Evolutionary conservation across 2,329 filamentous ascomycete species (phyloP), one percentile per base, ranked within the genome.

Genomic region (Colletotrichum sp.): DNA sequence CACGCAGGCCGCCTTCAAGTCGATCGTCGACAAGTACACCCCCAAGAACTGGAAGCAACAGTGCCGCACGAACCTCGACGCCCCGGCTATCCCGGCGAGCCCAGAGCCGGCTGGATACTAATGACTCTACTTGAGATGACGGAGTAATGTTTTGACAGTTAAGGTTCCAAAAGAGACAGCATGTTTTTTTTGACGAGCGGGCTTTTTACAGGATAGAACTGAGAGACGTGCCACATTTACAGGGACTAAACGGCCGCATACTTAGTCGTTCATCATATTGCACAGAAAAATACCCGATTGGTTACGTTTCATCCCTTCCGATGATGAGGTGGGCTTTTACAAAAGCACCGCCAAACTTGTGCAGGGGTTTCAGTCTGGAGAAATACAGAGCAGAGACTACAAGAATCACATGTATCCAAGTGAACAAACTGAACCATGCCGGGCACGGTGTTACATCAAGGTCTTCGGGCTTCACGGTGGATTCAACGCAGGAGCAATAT

Each of bases 1-100:
- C 8, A 60, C 32, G 69, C 76, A 95, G 93, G 92, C 94, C 72
- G 95, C 96, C 0, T 99, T 99, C 89, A 98, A 98, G 85, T 88
- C 91, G 68, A 95, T 98, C 71, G 95, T 97, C 4, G 96, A 98
- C 85, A 95, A 95, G 81, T 98, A 94, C 82, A 97, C 95, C 2
- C 97, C 97, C 0, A 87, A 87, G 74, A 90, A 96, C 83, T 98
- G 96, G 96, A 90, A 86, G 78, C 81, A 86, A 27, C 85, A 91
- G 76, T 92, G 90, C 79, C 85, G 84, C n/a, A 78, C 82, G 61
- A 88, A 89, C 76, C 78, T 86, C 22, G 82, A 84, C 28, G 83
- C 81, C 11, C 84, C 89, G 1, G 83, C 85, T 3, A 87, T 90
- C 73, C 89, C 90, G 2, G 72, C 78, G 22, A 86, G 87, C 77